Evolutionary conservation across 345 rosid species (phyloP).

Genomic region (Populus alba): DNA sequence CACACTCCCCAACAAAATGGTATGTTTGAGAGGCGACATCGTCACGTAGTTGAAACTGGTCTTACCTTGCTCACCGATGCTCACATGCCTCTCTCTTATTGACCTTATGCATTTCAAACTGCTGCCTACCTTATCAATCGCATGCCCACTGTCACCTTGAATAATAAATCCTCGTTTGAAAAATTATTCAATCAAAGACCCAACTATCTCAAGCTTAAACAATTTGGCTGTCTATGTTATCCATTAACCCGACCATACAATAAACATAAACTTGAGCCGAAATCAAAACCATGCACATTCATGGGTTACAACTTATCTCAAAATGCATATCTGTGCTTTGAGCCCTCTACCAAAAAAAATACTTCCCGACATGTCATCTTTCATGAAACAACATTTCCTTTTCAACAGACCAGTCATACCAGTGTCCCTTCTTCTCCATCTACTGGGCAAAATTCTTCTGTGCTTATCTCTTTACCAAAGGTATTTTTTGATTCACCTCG

Average conservation of each 20-base stretch:
- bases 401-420: accelerated
- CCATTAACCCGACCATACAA: not conserved
- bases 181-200: no score
- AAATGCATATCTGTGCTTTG: not conserved
- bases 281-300: not conserved
- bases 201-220: not conserved
- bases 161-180: no score
- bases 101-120: no score
- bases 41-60: no score
- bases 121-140: no score
- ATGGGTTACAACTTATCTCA: not conserved
- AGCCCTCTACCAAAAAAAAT: not conserved
- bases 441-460: accelerated
- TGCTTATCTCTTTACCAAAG: not conserved
- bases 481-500: accelerated
- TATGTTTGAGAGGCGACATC: no score
- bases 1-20: no score
- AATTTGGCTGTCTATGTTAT: not conserved
- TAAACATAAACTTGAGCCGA: no score
- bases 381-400: not conserved
- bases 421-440: not conserved
- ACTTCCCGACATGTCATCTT: no score
- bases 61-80: no score
- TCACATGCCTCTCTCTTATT: no score
- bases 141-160: no score